Evolutionary conservation across 2,329 filamentous ascomycete species (phyloP), one percentile per base, ranked within the genome.

Genomic region (Nannizzia gypsea): DNA sequence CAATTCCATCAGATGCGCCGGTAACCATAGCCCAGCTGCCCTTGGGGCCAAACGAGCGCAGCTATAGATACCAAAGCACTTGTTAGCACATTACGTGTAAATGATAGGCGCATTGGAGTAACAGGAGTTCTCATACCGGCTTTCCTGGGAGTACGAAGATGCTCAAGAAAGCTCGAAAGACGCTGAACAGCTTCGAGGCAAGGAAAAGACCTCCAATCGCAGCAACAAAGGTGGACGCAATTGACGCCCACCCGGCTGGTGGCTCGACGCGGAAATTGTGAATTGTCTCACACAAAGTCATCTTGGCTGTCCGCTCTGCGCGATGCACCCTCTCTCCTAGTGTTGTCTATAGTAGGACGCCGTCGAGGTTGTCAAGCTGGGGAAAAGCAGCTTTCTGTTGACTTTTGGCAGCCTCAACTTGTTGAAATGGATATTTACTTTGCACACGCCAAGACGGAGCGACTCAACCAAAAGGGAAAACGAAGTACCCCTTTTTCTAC

Each of bases 1-100:
- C 93, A 64, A 99, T 85, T 64, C 93, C 95, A 74, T 99, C 93
- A 9, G 91, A 96, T 57, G 92, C 93, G 64, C 93, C 93, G 26
- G 93, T 99, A 44, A 99, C 82, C 59, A 99, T 83, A 34, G 89
- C 93, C 91, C 92, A 99, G 61, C 87, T 91, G 63, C 92, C 92
- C 69, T 90, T 89, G 67, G 87, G 87, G 66, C 91, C 93, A 76
- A 95, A 97, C 66, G 87, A 90, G 67, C 86, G 86, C 61, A 99
- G 85, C 92, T 95, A 34, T 44, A 22, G 36, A 24, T 4, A 20
- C 44, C 5, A 20, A 55, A 26, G 22, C 11, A 54, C 9, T 20
- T n/a, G 28, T 54, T 31, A 54, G 50, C 50, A 17, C n/a, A 54
- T 17, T 31, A n/a, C n/a, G 15, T n/a, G 26, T 26, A 34, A 17